Base-by-base conservation (phyloP, 2,329 filamentous ascomycete species). In the Zelopaecilomyces penicillatus region DNA sequence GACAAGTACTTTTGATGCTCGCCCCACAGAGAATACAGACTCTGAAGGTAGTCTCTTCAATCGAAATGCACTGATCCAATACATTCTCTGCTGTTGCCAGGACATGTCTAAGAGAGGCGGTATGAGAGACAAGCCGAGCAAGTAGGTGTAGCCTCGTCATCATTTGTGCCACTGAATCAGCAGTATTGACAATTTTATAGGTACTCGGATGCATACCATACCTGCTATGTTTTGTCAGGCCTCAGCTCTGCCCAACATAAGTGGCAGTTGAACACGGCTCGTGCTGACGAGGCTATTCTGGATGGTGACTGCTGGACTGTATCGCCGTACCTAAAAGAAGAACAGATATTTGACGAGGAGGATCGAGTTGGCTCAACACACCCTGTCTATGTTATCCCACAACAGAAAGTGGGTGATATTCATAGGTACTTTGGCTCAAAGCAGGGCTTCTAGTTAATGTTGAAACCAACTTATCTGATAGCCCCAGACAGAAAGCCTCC, bases 61-160 rank as follows among this genome's bases (percentile, higher is more conserved):
- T 63, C 82, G 87, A 43, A 83, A 93, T 57, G 93, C 86, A 5
- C 69, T 97, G 55, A 83, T 87, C 44, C 78, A 91, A 50, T 98
- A 97, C 64, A 93, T 97, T 49, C 73, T 97, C 10, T 82, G 78
- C 54, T 96, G 90, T 60, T 93, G 88, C 57, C 93, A 97, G 58
- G 83, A 86, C 47, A 71, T 77, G 57, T 69, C 72, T 38, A 75
- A 68, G 60, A 75, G 78, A 48, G 91, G 91, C 43, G 93, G 93
- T 1, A 71, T 98, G 64, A 78, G 90, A 58, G 93, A 98, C 66
- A 98, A 98, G 68, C 93, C 93, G 10, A 83, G 85, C 63, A 89
- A 89, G 82, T 89, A 73, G 68, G 84, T 74, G 43, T 45, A 8
- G 27, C 41, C 34, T 32, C 33, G 7, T 19, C 29, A 12, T 30